Percentiles rank a stretch among this genome's conserved stretches.
These are phyloP conservation scores for Thinopyrum obtusiflorum DNA, from an alignment of 202 grass and related monocot genomes.

Conservation along the genomic window DNA sequence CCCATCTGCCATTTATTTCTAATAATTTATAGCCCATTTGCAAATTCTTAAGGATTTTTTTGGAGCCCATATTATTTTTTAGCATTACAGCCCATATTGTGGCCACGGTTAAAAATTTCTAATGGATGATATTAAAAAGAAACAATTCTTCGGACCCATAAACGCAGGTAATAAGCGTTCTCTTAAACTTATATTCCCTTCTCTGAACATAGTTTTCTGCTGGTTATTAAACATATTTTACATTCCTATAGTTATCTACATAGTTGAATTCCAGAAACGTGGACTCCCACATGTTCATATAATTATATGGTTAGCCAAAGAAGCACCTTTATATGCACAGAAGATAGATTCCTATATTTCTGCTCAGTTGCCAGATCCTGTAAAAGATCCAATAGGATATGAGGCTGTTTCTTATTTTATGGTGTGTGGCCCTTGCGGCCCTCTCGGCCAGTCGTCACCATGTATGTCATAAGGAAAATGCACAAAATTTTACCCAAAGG, in stretches of 20 bases:
- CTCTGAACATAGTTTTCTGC: background rate
- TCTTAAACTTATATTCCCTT: background rate
- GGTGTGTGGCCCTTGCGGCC: background rate
- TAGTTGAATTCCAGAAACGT: no score
- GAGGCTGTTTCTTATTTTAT: background rate
- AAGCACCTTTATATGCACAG: background rate
- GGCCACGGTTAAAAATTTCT: no score
- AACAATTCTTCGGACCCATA: background rate
- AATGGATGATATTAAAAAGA: background rate
- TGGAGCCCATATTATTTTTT: no score
- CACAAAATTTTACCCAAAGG: slow-evolving; percentile 29
- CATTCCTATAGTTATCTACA: background rate
- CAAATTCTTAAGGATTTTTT: no score
- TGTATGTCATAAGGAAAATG: slow-evolving; percentile 15
- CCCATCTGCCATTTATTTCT: no score
- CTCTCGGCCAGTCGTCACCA: background rate
- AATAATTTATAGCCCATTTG: no score
- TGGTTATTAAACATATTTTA: background rate
- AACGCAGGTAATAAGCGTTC: background rate
- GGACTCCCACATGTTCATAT: no score
- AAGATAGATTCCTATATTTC: background rate
- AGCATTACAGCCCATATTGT: no score
- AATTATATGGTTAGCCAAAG: background rate
- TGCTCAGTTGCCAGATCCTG: background rate
- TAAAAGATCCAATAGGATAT: background rate